Percentiles rank a stretch among this genome's conserved stretches.
Evolutionary conservation across 1,139 yeast genomes (phyloP).

Genomic region (Waltiozyma sp.): DNA sequence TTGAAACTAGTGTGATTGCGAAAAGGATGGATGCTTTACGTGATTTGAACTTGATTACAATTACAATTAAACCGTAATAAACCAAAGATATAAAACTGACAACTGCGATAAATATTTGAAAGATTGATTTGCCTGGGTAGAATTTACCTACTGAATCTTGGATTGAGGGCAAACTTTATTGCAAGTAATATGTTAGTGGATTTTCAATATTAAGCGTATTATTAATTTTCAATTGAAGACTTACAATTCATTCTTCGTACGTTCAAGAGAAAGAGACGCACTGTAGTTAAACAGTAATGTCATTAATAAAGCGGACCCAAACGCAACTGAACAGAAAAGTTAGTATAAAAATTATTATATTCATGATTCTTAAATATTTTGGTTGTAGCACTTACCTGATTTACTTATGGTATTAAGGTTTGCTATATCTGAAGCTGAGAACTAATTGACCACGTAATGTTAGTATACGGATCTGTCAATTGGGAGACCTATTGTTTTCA

Average conservation of each 20-base stretch:
- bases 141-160: conserved; percentile 6
- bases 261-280: conserved; percentile 6
- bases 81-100: conserved; percentile 5
- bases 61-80: neutral
- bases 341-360: neutral
- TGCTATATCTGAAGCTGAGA: neutral
- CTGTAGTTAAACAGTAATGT: conserved; percentile 5
- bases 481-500: too few relatives aligned
- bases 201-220: too few relatives aligned
- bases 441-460: neutral
- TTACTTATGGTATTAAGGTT: neutral
- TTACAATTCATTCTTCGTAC: conserved; percentile 9
- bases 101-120: conserved; percentile 8
- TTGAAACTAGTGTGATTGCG: neutral
- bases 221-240: too few relatives aligned
- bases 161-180: conserved; percentile 9
- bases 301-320: conserved; percentile 1
- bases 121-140: conserved; percentile 10
- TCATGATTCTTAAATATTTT: neutral
- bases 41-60: neutral
- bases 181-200: neutral
- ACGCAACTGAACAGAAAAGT: neutral
- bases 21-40: neutral
- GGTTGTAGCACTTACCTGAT: neutral
- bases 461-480: neutral